Conservation (phyloP, 192 early-diverging fungal genomes). For the Paraglomus brasilianum region DNA sequence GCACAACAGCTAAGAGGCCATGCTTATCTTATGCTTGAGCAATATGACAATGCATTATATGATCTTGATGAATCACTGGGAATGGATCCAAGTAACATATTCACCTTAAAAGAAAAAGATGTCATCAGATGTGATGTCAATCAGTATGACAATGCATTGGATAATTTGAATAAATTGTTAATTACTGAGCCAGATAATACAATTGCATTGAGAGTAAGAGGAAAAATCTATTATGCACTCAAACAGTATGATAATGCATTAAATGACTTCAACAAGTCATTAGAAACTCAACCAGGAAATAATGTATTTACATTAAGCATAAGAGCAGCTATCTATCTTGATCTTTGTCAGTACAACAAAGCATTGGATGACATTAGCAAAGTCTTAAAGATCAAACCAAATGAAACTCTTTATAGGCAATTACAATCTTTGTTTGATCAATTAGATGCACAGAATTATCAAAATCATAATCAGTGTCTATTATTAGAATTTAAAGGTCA, state of each 20-base stretch:
- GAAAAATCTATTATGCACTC: not conserved
- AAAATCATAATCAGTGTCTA: no score
- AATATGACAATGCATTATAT: not conserved
- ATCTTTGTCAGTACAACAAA: conserved; percentile 2
- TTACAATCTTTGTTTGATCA: no score
- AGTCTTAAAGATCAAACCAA: conserved; percentile 9
- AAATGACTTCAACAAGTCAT: not conserved
- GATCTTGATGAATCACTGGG: not conserved
- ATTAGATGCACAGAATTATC: no score
- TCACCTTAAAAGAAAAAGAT: not conserved
- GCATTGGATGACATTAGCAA: conserved; percentile 3
- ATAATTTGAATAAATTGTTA: not conserved
- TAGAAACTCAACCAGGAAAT: not conserved
- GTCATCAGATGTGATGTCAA: not conserved
- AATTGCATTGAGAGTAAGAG: conserved; percentile 11
- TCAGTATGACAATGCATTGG: not conserved
- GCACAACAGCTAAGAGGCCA: not conserved
- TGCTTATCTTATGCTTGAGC: not conserved
- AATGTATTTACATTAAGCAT: not conserved
- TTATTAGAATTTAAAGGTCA: no score
- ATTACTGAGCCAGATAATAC: conserved; percentile 16
- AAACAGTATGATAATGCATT: not conserved
- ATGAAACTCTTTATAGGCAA: no score
- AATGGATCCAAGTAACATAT: not conserved
- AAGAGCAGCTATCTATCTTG: not conserved